Percentiles rank a stretch among this genome's conserved stretches.
Conservation (phyloP, 2,329 filamentous ascomycete genomes). For the Aspergillus nomiae region DNA sequence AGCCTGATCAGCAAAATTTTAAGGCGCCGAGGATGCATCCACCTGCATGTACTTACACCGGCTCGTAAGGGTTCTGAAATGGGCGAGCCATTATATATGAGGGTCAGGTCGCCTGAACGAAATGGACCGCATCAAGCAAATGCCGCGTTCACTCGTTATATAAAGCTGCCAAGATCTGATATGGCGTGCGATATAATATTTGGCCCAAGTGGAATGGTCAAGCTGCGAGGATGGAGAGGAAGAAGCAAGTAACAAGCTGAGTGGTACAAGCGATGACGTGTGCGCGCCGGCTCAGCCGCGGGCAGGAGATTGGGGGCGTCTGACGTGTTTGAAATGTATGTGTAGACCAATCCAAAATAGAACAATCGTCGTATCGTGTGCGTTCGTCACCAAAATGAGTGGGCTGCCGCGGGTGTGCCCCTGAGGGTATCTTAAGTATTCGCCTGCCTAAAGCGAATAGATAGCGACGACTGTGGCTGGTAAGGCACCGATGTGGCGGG, state of each 20-base stretch:
- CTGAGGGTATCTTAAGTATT: not conserved
- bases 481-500: conserved; percentile 9
- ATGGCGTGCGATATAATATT: conserved; percentile 6
- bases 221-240: not conserved
- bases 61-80: conserved; percentile 26
- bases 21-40: not conserved
- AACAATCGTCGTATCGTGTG: not conserved
- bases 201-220: not conserved
- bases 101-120: not conserved
- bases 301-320: not conserved
- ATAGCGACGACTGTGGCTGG: conserved; percentile 15
- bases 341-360: not conserved
- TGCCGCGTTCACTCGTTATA: not conserved
- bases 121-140: conserved; percentile 1
- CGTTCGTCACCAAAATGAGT: not conserved
- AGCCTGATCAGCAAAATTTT: not conserved
- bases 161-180: not conserved
- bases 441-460: conserved; percentile 1
- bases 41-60: conserved; percentile 24
- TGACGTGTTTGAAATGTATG: conserved; percentile 8
- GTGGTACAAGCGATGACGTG: conserved; percentile 19
- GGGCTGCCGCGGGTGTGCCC: not conserved
- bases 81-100: conserved; percentile 29
- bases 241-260: not conserved
- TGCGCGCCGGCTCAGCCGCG: conserved; percentile 10